phyloP scores from a whole-genome alignment of 2,329 filamentous ascomycete species.

The Diaporthe citrichinensis region DNA sequence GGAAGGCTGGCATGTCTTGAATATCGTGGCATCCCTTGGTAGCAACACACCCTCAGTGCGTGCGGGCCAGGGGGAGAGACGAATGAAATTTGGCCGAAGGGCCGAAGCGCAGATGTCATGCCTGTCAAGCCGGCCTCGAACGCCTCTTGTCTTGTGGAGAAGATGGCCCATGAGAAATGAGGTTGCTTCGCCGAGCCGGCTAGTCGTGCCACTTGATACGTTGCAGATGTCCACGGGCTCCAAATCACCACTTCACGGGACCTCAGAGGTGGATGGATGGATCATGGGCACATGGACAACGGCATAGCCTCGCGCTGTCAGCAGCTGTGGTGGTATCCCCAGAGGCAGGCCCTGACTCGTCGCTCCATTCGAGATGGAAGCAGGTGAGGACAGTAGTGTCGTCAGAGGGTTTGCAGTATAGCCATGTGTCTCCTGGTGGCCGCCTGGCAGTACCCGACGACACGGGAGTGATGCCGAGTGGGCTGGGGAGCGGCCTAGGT shows the following conservation, averaged over 20 bases:
- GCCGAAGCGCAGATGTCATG: slow-evolving; percentile 17
- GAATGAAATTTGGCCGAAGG: slow-evolving; percentile 32
- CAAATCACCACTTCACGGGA: slow-evolving; percentile 21
- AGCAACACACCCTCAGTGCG: slow-evolving; percentile 34
- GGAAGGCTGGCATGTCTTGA: slow-evolving; percentile 30
- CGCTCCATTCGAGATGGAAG: neutral
- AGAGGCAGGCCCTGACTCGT: slow-evolving; percentile 29
- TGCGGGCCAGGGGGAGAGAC: slow-evolving; percentile 20
- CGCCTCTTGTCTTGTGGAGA: slow-evolving; percentile 21
- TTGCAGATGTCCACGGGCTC: slow-evolving; percentile 19
- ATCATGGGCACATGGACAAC: slow-evolving; percentile 29
- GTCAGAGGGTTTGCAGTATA: slow-evolving; percentile 3
- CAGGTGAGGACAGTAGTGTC: slow-evolving; percentile 1
- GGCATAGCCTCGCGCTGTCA: slow-evolving; percentile 21
- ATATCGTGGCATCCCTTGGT: slow-evolving; percentile 37
- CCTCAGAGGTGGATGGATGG: slow-evolving; percentile 16
- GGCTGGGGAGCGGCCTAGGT: slow-evolving; percentile 19
- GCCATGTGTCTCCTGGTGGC: slow-evolving; percentile 13
- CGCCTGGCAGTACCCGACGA: neutral
- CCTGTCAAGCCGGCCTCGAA: slow-evolving; percentile 21
- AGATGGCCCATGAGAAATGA: slow-evolving; percentile 10
- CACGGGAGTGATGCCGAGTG: slow-evolving; percentile 24
- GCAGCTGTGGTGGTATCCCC: slow-evolving; percentile 9
- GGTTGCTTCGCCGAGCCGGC: slow-evolving; percentile 3
- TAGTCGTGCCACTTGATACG: slow-evolving; percentile 35